These are phyloP conservation scores for Xylaria acuta DNA, from an alignment of 495 filamentous ascomycete genomes.

Conservation along the genomic window DNA sequence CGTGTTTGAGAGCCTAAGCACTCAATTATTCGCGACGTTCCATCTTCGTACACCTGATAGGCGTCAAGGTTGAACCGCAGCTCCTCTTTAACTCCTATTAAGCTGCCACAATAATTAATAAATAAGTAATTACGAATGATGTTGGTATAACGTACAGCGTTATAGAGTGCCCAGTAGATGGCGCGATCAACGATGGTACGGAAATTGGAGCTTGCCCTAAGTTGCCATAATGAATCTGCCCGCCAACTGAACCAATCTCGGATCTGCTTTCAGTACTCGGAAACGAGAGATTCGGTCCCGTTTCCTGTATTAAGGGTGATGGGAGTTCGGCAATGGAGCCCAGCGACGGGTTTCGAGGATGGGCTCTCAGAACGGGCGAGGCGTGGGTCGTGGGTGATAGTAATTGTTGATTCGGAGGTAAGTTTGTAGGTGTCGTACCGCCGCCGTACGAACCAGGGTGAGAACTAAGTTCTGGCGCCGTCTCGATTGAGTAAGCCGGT, in stretches of 20 bases:
- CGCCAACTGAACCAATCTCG: too few relatives aligned
- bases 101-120: not conserved
- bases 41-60: slow-evolving; percentile 3
- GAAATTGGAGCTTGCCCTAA: not conserved
- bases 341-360: slow-evolving; percentile 26
- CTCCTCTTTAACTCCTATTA: not conserved
- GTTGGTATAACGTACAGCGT: not conserved
- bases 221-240: not conserved
- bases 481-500: not conserved
- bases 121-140: not conserved
- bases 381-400: slow-evolving; percentile 10
- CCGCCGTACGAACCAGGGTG: not conserved
- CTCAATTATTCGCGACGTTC: slow-evolving; percentile 1
- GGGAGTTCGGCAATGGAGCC: slow-evolving; percentile 35
- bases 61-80: slow-evolving; percentile 13
- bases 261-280: not conserved
- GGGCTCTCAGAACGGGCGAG: slow-evolving; percentile 29
- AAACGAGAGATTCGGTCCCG: not conserved
- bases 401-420: not conserved
- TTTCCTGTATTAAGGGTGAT: slow-evolving; percentile 21
- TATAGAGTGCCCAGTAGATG: not conserved
- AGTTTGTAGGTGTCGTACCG: not conserved
- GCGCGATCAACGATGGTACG: not conserved
- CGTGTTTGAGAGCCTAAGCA: not conserved
- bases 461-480: not conserved